phyloP scores from a whole-genome alignment of 768 basidiomycete species.

The Hypholoma sublateritium region DNA sequence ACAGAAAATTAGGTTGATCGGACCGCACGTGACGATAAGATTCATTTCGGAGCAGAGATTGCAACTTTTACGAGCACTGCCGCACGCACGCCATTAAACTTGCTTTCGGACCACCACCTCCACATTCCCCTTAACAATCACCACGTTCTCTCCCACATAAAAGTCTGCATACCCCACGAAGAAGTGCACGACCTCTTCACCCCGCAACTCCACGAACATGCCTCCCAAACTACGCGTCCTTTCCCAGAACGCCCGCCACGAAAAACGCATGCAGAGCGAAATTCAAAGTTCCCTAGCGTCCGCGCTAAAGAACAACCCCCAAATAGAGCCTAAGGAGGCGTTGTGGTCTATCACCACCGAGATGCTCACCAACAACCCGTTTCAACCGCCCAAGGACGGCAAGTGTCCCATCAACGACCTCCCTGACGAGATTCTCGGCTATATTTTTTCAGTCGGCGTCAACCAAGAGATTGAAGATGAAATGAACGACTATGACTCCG shows the following conservation, averaged over 20 bases:
- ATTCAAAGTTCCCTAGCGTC: slow-evolving; percentile 22
- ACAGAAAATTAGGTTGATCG: too few relatives aligned
- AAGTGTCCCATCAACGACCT: slow-evolving; percentile 51
- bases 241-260: slow-evolving; percentile 18
- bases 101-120: slow-evolving; percentile 12
- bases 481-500: slow-evolving; percentile 34
- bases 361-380: slow-evolving; percentile 48
- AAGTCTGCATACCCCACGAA: not conserved
- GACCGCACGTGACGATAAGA: slow-evolving; percentile 5
- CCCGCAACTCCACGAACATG: slow-evolving; percentile 13
- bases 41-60: slow-evolving; percentile 6
- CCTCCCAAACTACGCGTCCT: slow-evolving; percentile 20
- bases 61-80: slow-evolving; percentile 5
- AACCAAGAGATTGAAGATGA: slow-evolving; percentile 32
- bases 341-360: slow-evolving; percentile 31
- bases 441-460: slow-evolving; percentile 52
- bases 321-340: slow-evolving; percentile 28
- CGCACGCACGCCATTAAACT: not conserved
- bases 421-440: slow-evolving; percentile 55
- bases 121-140: not conserved
- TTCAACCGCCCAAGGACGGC: slow-evolving; percentile 40
- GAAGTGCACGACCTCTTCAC: not conserved
- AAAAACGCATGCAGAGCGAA: slow-evolving; percentile 23
- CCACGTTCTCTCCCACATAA: not conserved
- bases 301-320: slow-evolving; percentile 27